Evolutionary conservation across 495 filamentous ascomycete species (phyloP), one percentile per base, ranked within the genome.

Genomic region (Choiromyces venosus): DNA sequence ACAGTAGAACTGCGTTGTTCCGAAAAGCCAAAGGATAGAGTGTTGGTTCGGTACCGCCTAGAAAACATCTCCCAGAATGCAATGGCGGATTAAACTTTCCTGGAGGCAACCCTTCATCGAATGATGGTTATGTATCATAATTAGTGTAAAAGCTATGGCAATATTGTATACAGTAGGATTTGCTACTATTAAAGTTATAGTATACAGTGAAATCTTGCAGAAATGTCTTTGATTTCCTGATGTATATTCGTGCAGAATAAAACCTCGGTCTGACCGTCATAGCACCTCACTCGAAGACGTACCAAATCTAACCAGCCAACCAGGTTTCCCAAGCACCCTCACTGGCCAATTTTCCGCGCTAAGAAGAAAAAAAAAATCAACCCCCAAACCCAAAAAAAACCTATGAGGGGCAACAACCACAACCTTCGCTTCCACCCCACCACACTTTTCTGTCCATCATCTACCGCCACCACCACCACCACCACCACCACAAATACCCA

Each of bases 311-410:
- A 3, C 9, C 46, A 56, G 9, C 46, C n/a, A 56, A 25, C 46
- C 46, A 56, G 46, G 10, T 56, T 29, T 29, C 46, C n/a, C 3
- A 4, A 5, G 46, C 46, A 29, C 14, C 29, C 29, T 61, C 33
- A 61, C 12, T 61, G 52, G 52, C 25, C 52, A 16, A 18, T 33
- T 33, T 33, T 75, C 65, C 36, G 68, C 74, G 68, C 44, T 76
- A 71, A 69, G 65, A 46, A 40, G 39, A 71, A 8, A 21, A 36
- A 68, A 76, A 76, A 65, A 74, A 61, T 40, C 10, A 21, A 29
- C 52, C 61, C 25, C 52, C 35, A 33, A 61, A 33, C 52, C 68
- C 44, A 39, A 38, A 37, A 19, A 25, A 12, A 35, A 71, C 29
- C 37, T 66, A 33, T 65, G 29, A 64, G 56, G 44, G 37, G 69